Evolutionary conservation across 306 rosid species (phyloP).

Genomic region (Ammopiptanthus mongolicus): DNA sequence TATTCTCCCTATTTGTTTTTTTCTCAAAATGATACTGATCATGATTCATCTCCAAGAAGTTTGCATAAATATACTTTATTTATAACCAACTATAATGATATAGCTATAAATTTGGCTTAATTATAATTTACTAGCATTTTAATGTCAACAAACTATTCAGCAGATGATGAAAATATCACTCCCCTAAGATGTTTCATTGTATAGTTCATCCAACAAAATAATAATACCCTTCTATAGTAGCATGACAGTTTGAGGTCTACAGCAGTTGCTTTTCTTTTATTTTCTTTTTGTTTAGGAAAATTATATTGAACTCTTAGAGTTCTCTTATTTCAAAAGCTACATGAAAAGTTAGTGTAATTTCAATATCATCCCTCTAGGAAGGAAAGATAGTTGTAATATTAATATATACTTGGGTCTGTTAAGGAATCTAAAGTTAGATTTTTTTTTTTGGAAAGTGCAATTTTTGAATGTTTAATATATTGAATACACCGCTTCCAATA

Average conservation of each 20-base stretch:
- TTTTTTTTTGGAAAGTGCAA: too few species aligned
- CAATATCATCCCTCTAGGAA: too few species aligned
- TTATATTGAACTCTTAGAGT: too few species aligned
- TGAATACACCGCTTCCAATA: too few species aligned
- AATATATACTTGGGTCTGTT: too few species aligned
- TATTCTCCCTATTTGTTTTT: not conserved
- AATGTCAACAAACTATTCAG: not conserved
- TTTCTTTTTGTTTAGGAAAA: too few species aligned
- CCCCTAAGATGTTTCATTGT: not conserved
- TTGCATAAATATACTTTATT: not conserved
- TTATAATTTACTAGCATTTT: not conserved
- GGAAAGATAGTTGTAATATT: too few species aligned
- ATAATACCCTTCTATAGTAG: not conserved
- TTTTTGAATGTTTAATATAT: too few species aligned
- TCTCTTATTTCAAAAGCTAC: too few species aligned
- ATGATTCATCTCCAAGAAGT: not conserved
- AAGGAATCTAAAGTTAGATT: too few species aligned
- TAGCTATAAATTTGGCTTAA: not conserved
- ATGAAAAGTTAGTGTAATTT: too few species aligned
- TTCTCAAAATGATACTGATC: not conserved
- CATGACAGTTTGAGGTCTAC: not conserved
- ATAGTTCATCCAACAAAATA: not conserved
- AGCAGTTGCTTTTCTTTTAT: not conserved
- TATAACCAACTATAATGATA: not conserved
- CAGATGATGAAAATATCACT: not conserved